Base-by-base conservation (phyloP, 1,139 yeast genomes). In the Scheffersomyces segobiensis region DNA sequence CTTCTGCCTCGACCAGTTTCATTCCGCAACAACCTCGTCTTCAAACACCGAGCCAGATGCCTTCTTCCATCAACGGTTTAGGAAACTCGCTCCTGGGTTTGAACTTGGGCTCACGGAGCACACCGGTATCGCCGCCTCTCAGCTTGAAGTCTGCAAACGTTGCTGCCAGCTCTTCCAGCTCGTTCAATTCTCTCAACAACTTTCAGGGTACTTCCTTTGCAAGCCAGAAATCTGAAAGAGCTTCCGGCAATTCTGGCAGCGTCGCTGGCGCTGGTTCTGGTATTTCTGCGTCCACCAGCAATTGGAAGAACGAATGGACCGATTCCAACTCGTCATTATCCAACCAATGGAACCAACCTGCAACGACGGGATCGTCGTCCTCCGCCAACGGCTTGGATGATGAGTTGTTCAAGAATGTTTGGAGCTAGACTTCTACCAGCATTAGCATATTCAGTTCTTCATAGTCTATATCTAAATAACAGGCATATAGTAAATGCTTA, bases 381-480 rank as follows among this genome's bases (percentile, higher is more conserved):
- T 8, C 48, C 65, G 14, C 68, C 17, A 59, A 60, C 21, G 69
- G 66, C 5, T 71, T 79, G 57, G 83, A 80, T 60, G 82, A 79
- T 61, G 84, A 80, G 56, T 71, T 80, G 63, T 80, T 79, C 70
- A 80, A 79, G 64, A 80, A 80, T 58, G 74, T 67, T 46, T 72
- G 74, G 75, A 61, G 63, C 52, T 67, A 59, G 53, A 48, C 42
- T 32, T 32, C 42, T 8, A 32, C 17, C 42, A 32, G 42, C 42
- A 32, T 32, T 32, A 32, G 42, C 42, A 32, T 32, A 32, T 32
- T 32, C 42, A 32, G 42, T 32, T 32, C 42, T 32, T 32, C 42
- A 32, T 32, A 32, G 42, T 32, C 42, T 32, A 32, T 32, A 32
- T 32, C 42, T 32, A 32, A 14, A 32, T 32, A 32, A 10, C 42